These are phyloP conservation scores for Arabidopsis thaliana DNA, from an alignment of 345 rosid genomes.

Conservation along the genomic window DNA sequence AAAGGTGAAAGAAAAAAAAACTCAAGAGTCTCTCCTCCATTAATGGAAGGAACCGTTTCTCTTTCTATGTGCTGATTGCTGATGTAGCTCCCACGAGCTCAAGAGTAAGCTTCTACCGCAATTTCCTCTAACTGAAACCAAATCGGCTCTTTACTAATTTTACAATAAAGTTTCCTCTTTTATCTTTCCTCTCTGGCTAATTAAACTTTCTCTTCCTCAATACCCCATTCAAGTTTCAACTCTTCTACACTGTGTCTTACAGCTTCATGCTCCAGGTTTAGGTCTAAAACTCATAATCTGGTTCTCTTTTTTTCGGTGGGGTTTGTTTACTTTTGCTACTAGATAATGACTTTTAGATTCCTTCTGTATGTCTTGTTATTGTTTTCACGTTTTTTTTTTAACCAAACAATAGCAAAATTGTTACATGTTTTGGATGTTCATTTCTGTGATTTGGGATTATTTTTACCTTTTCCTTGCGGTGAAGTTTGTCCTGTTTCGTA, in stretches of 20 bases:
- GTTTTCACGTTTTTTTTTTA: conserved; percentile 5
- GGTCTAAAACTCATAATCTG: background rate
- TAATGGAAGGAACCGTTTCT: conserved; percentile 39
- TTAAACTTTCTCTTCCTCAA: conserved; percentile 5
- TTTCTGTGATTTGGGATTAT: background rate
- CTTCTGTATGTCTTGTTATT: background rate
- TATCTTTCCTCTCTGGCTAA: conserved; percentile 23
- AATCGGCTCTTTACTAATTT: background rate
- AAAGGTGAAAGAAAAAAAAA: background rate
- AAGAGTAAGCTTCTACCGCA: conserved; percentile 15
- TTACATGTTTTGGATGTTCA: background rate
- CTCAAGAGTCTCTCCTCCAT: conserved; percentile 31
- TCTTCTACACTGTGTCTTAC: background rate
- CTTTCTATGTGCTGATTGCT: conserved; percentile 19
- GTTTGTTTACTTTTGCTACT: background rate
- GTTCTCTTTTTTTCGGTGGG: background rate
- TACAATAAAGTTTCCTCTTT: conserved; percentile 18
- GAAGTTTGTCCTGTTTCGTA: conserved; percentile 38
- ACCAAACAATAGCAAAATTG: conserved; percentile 6
- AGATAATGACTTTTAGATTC: background rate
- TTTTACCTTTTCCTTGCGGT: conserved; percentile 30
- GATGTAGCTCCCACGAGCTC: conserved; percentile 43
- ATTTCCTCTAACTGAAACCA: conserved; percentile 34
- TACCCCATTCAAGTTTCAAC: conserved; percentile 15
- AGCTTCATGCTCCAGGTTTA: conserved; percentile 21